Evolutionary conservation across 345 rosid species (phyloP), one percentile per base, ranked within the genome.

Genomic region (Trapa incisa): DNA sequence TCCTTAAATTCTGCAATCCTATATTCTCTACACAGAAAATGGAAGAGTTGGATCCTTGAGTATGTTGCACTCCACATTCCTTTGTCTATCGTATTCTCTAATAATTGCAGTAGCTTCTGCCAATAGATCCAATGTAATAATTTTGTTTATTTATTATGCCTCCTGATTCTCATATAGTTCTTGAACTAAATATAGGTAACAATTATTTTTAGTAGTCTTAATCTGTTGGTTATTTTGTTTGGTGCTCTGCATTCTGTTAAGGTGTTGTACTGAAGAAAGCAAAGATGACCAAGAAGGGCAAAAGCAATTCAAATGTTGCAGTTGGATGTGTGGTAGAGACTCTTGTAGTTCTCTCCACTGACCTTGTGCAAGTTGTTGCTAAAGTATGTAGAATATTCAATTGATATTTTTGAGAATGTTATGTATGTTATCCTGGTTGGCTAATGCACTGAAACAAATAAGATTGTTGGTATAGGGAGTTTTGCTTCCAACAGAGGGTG

Each of bases 261-360:
- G 98, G 91, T 68, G 76, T 88, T 83, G 88, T 92, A 57, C 74
- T 92, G 86, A 86, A 89, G 86, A 78, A 85, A 68, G 98, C 98
- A 38, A 88, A 75, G 67, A 72, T 89, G 82, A 84, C 81, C 29
- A 86, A 76, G 75, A 89, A 78, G 76, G 93, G 98, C 48, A 85
- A 77, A 73, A 81, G 85, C 64, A 72, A 74, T 72, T 71, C 91
- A 52, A 92, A 86, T 83, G 83, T 89, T 37, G 71, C 78, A 3
- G 70, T 64, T 70, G 87, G 82, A 65, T 75, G 43, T 72, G 67
- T 85, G 67, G 72, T 92, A 54, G 86, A 86, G 66, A 86, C 96
- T 1, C 89, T 89, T 70, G 86, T 89, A 65, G 83, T 92, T 67
- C 80, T 76, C 32, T 75, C 96, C 1, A 68, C 71, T 56, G 85